These are phyloP conservation scores for Solanum peruvianum DNA, from an alignment of 257 asterid genomes.

Conservation along the genomic window DNA sequence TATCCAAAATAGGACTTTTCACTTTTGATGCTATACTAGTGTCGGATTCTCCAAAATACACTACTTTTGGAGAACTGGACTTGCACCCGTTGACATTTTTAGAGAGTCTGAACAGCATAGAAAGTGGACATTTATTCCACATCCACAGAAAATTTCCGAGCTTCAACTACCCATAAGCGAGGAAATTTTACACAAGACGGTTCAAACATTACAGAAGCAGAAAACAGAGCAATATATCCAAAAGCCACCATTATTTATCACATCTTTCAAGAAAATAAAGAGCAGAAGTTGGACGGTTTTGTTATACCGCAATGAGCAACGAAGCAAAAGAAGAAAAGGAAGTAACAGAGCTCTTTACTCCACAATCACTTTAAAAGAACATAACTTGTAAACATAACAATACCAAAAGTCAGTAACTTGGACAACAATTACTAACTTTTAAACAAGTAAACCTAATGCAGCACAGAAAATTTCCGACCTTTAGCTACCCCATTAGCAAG, in stretches of 20 bases:
- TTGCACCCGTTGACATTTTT: not conserved
- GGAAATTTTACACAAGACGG: not conserved
- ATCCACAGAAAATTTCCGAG: not conserved
- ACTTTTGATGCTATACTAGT: accelerated
- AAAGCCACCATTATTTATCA: not conserved
- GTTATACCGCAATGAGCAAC: not conserved
- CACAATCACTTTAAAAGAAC: not conserved
- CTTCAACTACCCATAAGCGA: not conserved
- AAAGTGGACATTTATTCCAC: not conserved
- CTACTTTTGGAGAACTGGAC: not conserved
- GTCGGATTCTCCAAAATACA: not conserved
- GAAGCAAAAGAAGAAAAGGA: not conserved
- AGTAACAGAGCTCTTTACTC: not conserved
- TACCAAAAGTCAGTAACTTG: not conserved
- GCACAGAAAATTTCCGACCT: not conserved
- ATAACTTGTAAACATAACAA: not conserved
- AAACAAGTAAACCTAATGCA: not conserved
- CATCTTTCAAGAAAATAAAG: not conserved
- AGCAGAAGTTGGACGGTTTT: not conserved
- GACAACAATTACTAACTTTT: not conserved
- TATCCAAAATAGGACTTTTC: not conserved
- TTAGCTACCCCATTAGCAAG: not conserved
- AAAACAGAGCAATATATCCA: not conserved
- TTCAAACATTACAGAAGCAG: not conserved
- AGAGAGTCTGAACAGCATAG: not conserved